Base-by-base conservation (phyloP, 208 protist genomes). In the Acanthamoeba royreba region DNA sequence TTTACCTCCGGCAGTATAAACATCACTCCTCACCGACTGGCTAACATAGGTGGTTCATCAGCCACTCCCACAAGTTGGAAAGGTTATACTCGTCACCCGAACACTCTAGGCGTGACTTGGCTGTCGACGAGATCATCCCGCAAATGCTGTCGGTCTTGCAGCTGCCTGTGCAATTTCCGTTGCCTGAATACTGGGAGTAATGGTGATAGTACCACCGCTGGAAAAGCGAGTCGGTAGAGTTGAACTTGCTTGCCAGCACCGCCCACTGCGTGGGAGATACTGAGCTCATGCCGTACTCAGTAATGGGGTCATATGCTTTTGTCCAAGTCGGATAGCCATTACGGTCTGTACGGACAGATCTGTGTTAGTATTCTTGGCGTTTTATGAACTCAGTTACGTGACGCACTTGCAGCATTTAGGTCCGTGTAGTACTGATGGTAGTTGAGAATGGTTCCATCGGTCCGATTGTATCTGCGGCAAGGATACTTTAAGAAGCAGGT, bases 41-140 rank as follows among this genome's bases (percentile, higher is more conserved):
- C 25, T 25, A 87, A 35, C 77, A 87, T 28, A 87, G 77, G 19
- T 87, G 77, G 77, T 87, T 87, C 77, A 87, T 87, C n/a, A 87
- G 42, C 77, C 77, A 87, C 47, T 87, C 77, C 77, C 77, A 87
- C 19, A 87, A 35, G n/a, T 87, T 87, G 31, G 3, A 9, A 28
- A 87, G 42, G 77, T 87, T 87, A 28, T 87, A 87, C 45, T 87
- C 77, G n/a, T 87, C 15, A 13, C 77, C 77, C 9, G 45, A 42
- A 46, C 77, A 87, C 77, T 87, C 77, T 13, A 87, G 45, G 28
- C 35, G n/a, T n/a, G 42, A 17, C 47, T 87, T 87, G 77, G 47
- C 42, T 25, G 38, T 87, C 43, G 77, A 49, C 28, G 77, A 49
- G 11, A 13, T 49, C 22, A 87, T 42, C 15, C 31, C 42, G 77